Base-by-base conservation (phyloP, 768 basidiomycete genomes). In the Tricholoma terreum region DNA sequence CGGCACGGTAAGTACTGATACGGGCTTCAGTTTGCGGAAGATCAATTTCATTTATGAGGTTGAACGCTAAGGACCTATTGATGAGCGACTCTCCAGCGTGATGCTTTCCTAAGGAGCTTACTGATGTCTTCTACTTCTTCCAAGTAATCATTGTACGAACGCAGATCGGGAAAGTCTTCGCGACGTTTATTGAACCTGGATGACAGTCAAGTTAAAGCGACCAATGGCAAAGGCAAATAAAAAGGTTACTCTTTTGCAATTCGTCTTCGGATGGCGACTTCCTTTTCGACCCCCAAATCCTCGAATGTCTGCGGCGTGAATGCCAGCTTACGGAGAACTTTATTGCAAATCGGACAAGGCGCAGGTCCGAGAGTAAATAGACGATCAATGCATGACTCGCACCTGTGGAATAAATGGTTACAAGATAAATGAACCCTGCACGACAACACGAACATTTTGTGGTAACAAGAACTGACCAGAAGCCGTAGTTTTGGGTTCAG, bases 321-420 rank as follows among this genome's bases (percentile, higher is more conserved):
- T n/a, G 92, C 92, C 22, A 94, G 81, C 69, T 98, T 98, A 17
- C 97, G 77, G 51, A 98, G 79, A 15, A 90, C 83, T 65, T 87
- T 91, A 53, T 82, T 84, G 71, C 97, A 99, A 56, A 94, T 86
- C 15, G 97, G 97, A 78, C 97, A 98, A 3, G 93, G 93, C 2
- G 94, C 94, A 2, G 97, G 95, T 2, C 96, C 95, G 4, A 98
- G 83, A 1, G 94, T 96, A 73, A 96, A 99, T 38, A 98, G 72
- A 7, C 95, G 85, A 72, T 98, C 97, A 65, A 99, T 97, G 71
- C 97, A 99, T 1, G 92, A 93, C 77, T 98, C 96, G 75, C 97
- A 98, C 92, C 94, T 96, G 59, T 59, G 19, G 35, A 53, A 45
- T 24, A 40, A 33, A 12, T 55, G 7, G 36, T 50, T 33, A 59